A percentile compares a stretch with the other conserved stretches of the same genome.
Conservation (phyloP, 345 rosid genomes). For the Chamaenerion angustifolium region DNA sequence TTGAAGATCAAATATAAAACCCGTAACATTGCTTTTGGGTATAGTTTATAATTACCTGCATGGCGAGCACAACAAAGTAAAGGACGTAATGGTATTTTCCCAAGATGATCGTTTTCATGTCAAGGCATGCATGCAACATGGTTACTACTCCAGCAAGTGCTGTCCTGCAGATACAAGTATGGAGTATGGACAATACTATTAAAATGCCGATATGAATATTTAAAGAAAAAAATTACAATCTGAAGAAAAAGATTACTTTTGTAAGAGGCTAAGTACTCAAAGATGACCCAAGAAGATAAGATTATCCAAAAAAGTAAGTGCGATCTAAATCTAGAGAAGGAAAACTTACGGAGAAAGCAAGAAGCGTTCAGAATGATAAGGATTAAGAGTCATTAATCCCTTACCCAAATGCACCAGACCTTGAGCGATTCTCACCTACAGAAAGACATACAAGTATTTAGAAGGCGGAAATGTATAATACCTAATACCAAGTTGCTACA, state of each 20-base stretch:
- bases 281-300: no score
- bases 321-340: no score
- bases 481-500: not conserved
- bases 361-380: slow-evolving; percentile 85
- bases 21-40: not conserved
- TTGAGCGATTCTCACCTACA: slow-evolving; percentile 90
- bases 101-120: slow-evolving; percentile 64
- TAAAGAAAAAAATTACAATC: no score
- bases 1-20: no score
- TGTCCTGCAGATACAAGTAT: slow-evolving; percentile 22
- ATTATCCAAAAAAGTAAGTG: no score
- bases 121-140: slow-evolving; percentile 78
- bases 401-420: slow-evolving; percentile 92
- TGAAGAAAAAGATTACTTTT: no score
- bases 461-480: slow-evolving; percentile 5
- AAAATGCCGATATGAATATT: no score
- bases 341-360: slow-evolving; percentile 72
- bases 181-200: no score
- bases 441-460: slow-evolving; percentile 2
- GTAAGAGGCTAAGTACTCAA: no score
- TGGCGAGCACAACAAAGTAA: slow-evolving; percentile 82
- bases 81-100: slow-evolving; percentile 87
- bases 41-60: slow-evolving; percentile 46
- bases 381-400: slow-evolving; percentile 81
- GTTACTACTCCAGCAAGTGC: slow-evolving; percentile 87